phyloP scores from a whole-genome alignment of 1,139 yeast species.

The Eremothecium coryli region DNA sequence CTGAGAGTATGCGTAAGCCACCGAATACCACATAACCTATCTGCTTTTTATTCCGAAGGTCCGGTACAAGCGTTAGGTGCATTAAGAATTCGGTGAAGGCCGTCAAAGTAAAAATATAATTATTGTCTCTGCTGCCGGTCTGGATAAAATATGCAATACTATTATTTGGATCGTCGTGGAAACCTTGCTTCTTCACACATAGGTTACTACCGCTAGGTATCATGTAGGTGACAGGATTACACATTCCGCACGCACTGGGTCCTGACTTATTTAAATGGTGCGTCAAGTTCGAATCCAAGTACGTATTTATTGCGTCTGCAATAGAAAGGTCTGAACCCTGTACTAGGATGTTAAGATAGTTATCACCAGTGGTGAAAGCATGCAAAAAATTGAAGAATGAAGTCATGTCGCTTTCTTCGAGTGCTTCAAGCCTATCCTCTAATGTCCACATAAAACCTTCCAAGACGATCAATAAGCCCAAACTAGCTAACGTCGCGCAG shows the following conservation, averaged over 20 bases:
- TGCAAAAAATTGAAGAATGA: slow-evolving; percentile 26
- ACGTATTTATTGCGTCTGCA: slow-evolving; percentile 22
- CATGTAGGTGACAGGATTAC: slow-evolving; percentile 33
- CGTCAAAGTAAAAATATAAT: slow-evolving; percentile 33
- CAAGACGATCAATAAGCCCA: slow-evolving; percentile 41
- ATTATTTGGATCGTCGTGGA: slow-evolving; percentile 40
- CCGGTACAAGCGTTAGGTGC: slow-evolving; percentile 35
- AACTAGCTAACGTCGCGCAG: slow-evolving; percentile 38
- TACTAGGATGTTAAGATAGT: slow-evolving; percentile 37
- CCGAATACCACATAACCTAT: slow-evolving; percentile 50
- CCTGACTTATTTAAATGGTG: slow-evolving; percentile 11
- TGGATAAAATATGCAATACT: slow-evolving; percentile 46
- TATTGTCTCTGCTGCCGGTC: slow-evolving; percentile 39
- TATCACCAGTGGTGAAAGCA: slow-evolving; percentile 23
- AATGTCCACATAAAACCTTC: slow-evolving; percentile 47
- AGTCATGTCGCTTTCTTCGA: slow-evolving; percentile 49
- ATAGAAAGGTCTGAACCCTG: slow-evolving; percentile 39
- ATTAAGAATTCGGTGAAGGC: slow-evolving; percentile 39
- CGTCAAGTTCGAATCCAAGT: slow-evolving; percentile 16
- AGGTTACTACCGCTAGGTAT: slow-evolving; percentile 35
- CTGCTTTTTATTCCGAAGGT: slow-evolving; percentile 44
- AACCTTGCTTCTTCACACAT: slow-evolving; percentile 27
- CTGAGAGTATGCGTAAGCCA: slow-evolving; percentile 44
- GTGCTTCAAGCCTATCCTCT: slow-evolving; percentile 43
- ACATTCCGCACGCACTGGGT: not conserved